phyloP scores from a whole-genome alignment of 768 basidiomycete species.

The Dacryopinax primogenitus region DNA sequence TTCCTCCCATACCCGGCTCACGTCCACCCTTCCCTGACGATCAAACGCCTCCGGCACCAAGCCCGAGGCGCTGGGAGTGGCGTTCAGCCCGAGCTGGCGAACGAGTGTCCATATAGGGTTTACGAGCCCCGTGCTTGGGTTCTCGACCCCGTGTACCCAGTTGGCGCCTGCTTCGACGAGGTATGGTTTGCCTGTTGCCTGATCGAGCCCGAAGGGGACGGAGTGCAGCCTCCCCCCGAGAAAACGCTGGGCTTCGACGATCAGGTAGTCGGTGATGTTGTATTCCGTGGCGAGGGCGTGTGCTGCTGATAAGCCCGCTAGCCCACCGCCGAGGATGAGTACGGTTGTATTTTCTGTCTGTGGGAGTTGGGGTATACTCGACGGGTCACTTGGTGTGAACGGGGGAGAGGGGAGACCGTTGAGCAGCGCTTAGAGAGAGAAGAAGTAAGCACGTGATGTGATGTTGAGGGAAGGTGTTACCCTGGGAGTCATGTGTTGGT shows the following conservation, averaged over 20 bases:
- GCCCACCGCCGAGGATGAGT: slow-evolving; percentile 1
- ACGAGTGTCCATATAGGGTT: neutral
- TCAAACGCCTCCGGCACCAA: neutral
- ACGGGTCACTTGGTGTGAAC: neutral
- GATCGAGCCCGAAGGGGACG: neutral
- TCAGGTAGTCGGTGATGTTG: neutral
- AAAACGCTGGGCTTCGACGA: neutral
- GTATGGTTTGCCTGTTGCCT: neutral
- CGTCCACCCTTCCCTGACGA: neutral
- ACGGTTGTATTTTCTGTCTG: neutral
- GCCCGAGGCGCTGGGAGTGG: neutral
- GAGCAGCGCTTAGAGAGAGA: neutral
- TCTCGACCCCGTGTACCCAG: neutral
- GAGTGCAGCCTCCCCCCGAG: neutral
- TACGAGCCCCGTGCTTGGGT: neutral
- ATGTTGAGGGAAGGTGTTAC: neutral
- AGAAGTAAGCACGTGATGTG: neutral
- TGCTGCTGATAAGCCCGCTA: neutral
- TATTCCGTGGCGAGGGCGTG: neutral
- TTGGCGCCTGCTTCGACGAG: neutral
- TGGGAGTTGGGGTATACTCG: neutral
- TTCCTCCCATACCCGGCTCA: neutral
- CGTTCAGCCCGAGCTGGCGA: neutral
- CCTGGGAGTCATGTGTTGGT: neutral
- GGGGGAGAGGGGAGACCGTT: slow-evolving; percentile 3